phyloP scores from a whole-genome alignment of 1,139 yeast species.

The Candida sanyaensis region DNA sequence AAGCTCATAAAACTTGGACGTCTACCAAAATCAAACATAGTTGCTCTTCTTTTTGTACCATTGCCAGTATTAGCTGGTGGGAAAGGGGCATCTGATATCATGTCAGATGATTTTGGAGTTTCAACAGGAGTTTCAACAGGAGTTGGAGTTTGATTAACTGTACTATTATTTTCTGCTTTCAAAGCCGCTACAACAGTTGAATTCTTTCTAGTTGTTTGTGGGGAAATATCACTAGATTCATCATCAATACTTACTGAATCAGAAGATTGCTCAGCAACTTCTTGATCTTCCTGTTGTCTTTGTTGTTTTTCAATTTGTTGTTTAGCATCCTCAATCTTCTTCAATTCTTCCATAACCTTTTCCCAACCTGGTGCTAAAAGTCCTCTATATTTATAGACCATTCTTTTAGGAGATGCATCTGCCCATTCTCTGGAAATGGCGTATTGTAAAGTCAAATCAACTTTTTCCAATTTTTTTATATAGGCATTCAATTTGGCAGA shows the following conservation, averaged over 20 bases:
- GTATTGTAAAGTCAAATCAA: slow-evolving; percentile 68
- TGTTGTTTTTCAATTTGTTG: slow-evolving; percentile 8
- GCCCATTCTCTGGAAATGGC: slow-evolving; percentile 88
- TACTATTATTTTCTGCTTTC: not conserved
- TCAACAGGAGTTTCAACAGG: not conserved
- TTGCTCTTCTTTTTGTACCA: slow-evolving; percentile 46
- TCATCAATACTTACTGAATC: not conserved
- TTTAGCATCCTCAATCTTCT: slow-evolving; percentile 17
- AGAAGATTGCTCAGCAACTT: not conserved
- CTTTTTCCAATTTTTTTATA: slow-evolving; percentile 80
- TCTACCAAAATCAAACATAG: slow-evolving; percentile 51
- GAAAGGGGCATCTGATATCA: not conserved
- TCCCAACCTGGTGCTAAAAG: slow-evolving; percentile 71
- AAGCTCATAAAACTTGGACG: slow-evolving; percentile 34
- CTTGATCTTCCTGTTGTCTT: slow-evolving; percentile 8
- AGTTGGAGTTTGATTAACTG: slow-evolving; percentile 1
- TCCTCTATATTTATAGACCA: slow-evolving; percentile 86
- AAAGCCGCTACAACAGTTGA: not conserved
- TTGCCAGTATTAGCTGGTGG: not conserved
- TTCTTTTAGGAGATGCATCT: slow-evolving; percentile 81
- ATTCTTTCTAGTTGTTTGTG: not conserved
- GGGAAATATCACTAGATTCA: not conserved
- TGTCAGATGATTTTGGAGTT: not conserved
- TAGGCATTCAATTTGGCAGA: slow-evolving; percentile 82
- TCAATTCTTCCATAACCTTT: slow-evolving; percentile 48